Evolutionary conservation across 345 rosid genomes (phyloP), one percentile per base, ranked within the genome.

Genomic region (Xanthoceras sorbifolium): DNA sequence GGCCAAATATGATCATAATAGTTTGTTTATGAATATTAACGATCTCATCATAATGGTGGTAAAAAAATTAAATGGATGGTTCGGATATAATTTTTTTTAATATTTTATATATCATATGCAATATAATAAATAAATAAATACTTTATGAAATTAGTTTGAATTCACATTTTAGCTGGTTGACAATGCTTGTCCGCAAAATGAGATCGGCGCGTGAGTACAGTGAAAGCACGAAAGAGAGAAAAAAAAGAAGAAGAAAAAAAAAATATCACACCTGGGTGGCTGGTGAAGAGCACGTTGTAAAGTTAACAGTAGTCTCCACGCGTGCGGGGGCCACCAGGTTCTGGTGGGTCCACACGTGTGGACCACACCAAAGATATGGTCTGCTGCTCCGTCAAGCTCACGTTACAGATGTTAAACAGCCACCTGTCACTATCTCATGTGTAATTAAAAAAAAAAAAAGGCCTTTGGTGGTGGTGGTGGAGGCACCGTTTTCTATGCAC

Each of bases 311-410:
- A 67, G 71, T 57, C 48, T 38, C 66, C 86, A 83, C 84, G 86
- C 86, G 84, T 81, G 83, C 46, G 78, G 76, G 77, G 86, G 20
- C 84, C 81, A 82, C 82, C 5, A 9, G 46, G 12, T 0, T 42
- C 1, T 1, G 0, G 6, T 71, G 85, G 83, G 11, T 66, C 84
- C 80, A 42, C 75, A 69, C 52, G 65, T 69, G 77, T 60, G 86
- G 86, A 61, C 82, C 85, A 54, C 67, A 32, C 9, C 8, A 3
- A 18, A 70, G 78, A 76, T 71, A 71, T 60, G 80, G 83, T 83
- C 84, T 25, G 76, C 82, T 72, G 79, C n/a, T n/a, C n/a, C 87
- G 88, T 86, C 86, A 36, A 80, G 52, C 75, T 9, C 78, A 83
- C 83, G 84, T 69, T 66, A 64, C 76, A 72, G 4, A 31, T 34